Conservation (phyloP, 169 alveolate species). For the Cryptosporidium sp. region DNA sequence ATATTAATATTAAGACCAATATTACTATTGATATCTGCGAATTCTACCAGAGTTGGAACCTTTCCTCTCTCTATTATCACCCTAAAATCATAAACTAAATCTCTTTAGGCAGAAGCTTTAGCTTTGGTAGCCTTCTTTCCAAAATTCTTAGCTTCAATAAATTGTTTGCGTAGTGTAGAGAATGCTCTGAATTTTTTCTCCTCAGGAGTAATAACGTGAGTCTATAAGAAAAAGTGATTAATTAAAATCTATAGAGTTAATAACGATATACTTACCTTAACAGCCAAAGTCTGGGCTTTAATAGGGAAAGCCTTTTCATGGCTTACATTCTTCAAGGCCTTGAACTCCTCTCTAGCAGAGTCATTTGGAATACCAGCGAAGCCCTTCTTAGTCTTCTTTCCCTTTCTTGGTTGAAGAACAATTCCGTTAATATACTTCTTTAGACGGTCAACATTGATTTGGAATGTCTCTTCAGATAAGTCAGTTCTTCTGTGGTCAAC, state of each 20-base stretch:
- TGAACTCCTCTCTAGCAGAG: constrained; percentile 84
- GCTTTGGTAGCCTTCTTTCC: constrained; percentile 49
- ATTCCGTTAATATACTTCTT: constrained; percentile 94
- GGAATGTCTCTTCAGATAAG: constrained; percentile 93
- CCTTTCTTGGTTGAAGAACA: constrained; percentile 95
- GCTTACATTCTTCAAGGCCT: constrained; percentile 44
- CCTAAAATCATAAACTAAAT: constrained; percentile 1
- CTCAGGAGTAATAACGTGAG: constrained; percentile 45
- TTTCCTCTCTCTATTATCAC: background rate
- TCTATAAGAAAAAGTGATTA: constrained; percentile 4
- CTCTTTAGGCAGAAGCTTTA: constrained; percentile 15
- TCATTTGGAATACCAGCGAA: constrained; percentile 93
- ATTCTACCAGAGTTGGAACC: background rate
- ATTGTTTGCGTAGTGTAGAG: constrained; percentile 36
- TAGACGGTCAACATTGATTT: constrained; percentile 94
- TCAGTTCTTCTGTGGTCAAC: constrained; percentile 99
- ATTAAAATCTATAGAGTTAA: background rate
- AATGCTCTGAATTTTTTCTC: constrained; percentile 48
- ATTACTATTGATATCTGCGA: constrained; percentile 1
- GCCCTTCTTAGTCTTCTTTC: constrained; percentile 97
- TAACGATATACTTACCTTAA: constrained; percentile 44
- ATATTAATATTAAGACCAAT: constrained; percentile 8
- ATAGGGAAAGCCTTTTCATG: constrained; percentile 58
- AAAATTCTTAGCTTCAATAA: constrained; percentile 34
- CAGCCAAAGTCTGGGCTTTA: background rate